These are phyloP conservation scores for Silene noctiflora DNA, from an alignment of 179 eudicot species.

Conservation along the genomic window DNA sequence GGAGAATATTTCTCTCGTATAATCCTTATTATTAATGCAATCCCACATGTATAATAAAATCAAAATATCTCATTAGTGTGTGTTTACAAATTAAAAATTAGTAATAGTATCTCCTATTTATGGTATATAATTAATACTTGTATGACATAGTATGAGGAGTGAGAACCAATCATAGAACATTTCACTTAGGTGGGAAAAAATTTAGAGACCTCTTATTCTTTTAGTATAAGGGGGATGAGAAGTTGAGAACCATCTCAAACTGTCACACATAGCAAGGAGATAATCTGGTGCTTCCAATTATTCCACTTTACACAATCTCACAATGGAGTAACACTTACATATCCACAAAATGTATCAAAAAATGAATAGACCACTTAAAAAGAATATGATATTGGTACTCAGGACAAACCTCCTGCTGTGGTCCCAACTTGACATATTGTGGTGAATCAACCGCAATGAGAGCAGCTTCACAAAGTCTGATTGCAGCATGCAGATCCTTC, in stretches of 20 bases:
- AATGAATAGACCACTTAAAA: neutral
- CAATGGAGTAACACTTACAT: slow-evolving; percentile 1
- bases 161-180: too few relatives aligned
- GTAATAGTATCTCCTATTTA: too few relatives aligned
- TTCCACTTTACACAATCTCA: neutral
- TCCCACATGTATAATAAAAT: too few relatives aligned
- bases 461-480: slow-evolving; percentile 96
- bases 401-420: slow-evolving; percentile 75
- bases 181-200: too few relatives aligned
- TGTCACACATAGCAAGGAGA: neutral
- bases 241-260: slow-evolving; percentile 4
- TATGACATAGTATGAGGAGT: too few relatives aligned
- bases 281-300: neutral
- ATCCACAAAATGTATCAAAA: neutral
- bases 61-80: too few relatives aligned
- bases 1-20: too few relatives aligned
- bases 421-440: slow-evolving; percentile 74
- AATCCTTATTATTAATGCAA: too few relatives aligned
- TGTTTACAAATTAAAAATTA: too few relatives aligned
- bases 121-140: too few relatives aligned
- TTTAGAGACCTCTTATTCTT: too few relatives aligned
- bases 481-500: slow-evolving; percentile 93
- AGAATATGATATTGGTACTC: slow-evolving; percentile 7
- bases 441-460: slow-evolving; percentile 77
- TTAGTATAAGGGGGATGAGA: neutral